Evolutionary conservation across 768 basidiomycete species (phyloP).

Genomic region (Boletus bicolor): DNA sequence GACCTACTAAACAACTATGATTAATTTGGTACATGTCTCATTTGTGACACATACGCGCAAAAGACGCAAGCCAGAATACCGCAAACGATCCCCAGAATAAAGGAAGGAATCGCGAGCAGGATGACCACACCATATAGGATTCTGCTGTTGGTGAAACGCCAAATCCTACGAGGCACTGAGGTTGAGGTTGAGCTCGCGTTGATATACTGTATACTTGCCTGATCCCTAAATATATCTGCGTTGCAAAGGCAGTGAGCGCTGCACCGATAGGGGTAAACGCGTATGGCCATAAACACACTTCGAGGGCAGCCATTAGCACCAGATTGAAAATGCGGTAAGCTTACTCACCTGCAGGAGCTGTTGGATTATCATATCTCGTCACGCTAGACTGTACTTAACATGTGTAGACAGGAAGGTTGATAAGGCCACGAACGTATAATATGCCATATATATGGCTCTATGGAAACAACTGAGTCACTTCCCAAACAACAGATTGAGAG

Average conservation of each 20-base stretch:
- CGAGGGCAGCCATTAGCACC: background rate
- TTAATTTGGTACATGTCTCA: background rate
- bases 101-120: constrained; percentile 37
- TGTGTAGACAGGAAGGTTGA: background rate
- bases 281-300: constrained; percentile 46
- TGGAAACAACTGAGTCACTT: background rate
- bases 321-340: background rate
- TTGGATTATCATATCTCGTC: constrained; percentile 12
- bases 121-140: constrained; percentile 36
- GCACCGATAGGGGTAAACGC: constrained; percentile 48
- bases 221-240: constrained; percentile 46
- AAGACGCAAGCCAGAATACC: constrained; percentile 44
- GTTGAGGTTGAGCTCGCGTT: background rate
- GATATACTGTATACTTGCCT: constrained; percentile 31
- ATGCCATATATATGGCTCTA: constrained; percentile 18
- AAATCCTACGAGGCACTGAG: constrained; percentile 8
- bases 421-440: constrained; percentile 8
- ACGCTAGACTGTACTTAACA: constrained; percentile 5
- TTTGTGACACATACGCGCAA: constrained; percentile 32
- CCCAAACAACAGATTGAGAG: background rate
- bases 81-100: constrained; percentile 42
- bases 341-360: constrained; percentile 4
- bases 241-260: constrained; percentile 44
- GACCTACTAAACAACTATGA: constrained; percentile 31
- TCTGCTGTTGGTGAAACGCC: constrained; percentile 8